Percentiles rank a stretch among this genome's conserved stretches.
These are phyloP conservation scores for Sclerotinia spermophila DNA, from an alignment of 2,329 filamentous ascomycete genomes.

Conservation along the genomic window DNA sequence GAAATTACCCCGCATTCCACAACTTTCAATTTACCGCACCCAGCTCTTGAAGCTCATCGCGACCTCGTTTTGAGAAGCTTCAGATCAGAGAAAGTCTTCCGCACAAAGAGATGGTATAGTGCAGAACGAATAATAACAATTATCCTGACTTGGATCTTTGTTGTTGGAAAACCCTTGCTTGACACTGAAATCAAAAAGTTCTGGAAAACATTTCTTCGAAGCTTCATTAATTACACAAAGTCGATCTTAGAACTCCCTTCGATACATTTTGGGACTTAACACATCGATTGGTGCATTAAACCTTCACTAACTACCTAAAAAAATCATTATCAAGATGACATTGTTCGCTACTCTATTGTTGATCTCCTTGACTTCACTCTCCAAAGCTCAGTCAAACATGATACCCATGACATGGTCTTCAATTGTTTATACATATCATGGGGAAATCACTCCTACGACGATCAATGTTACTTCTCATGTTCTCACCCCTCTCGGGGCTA, in stretches of 20 bases:
- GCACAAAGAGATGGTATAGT: background rate
- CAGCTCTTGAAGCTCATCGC: constrained; percentile 7
- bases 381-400: constrained; percentile 16
- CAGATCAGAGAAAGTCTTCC: background rate
- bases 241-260: background rate
- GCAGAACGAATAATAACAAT: background rate
- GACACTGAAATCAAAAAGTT: background rate
- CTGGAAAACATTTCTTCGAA: background rate
- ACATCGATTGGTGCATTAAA: background rate
- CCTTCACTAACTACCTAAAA: background rate
- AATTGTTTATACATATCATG: constrained; percentile 41
- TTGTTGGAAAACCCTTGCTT: background rate
- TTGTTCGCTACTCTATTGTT: constrained; percentile 17
- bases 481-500: constrained; percentile 52
- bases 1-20: constrained; percentile 11
- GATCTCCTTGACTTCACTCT: constrained; percentile 21
- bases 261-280: background rate
- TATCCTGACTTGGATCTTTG: background rate
- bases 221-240: background rate
- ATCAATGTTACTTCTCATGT: constrained; percentile 33
- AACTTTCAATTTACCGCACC: too few species aligned
- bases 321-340: background rate
- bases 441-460: constrained; percentile 49
- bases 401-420: constrained; percentile 30
- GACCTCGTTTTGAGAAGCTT: background rate